Conservation (phyloP, 768 basidiomycete genomes). For the Trametes elegans region DNA sequence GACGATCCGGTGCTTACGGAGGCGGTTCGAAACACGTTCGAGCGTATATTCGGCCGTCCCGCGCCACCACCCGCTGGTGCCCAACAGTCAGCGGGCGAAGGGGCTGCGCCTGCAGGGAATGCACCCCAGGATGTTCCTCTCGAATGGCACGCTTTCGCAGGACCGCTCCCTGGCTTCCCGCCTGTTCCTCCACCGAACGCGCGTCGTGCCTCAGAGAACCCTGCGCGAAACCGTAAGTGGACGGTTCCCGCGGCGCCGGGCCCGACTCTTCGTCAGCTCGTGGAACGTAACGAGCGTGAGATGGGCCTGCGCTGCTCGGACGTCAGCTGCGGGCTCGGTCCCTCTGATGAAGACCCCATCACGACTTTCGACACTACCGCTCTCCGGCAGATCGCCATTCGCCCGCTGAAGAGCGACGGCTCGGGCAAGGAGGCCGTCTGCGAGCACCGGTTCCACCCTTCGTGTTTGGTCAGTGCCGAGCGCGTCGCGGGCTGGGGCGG, state of each 20-base stretch:
- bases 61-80: constrained; percentile 13
- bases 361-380: constrained; percentile 21
- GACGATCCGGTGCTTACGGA: constrained; percentile 13
- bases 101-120: not conserved
- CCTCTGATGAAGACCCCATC: constrained; percentile 29
- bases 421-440: constrained; percentile 42
- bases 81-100: constrained; percentile 2
- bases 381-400: constrained; percentile 36
- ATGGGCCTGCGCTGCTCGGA: constrained; percentile 72
- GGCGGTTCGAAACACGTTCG: constrained; percentile 10
- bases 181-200: constrained; percentile 17
- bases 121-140: not conserved
- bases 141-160: constrained; percentile 14
- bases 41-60: constrained; percentile 10
- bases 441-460: constrained; percentile 65
- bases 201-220: constrained; percentile 27
- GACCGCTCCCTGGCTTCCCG: constrained; percentile 12
- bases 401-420: constrained; percentile 21
- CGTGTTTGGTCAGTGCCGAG: constrained; percentile 69
- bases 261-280: constrained; percentile 64
- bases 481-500: constrained; percentile 63
- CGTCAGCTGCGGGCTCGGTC: constrained; percentile 67
- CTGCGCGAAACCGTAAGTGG: constrained; percentile 49
- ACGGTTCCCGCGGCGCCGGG: constrained; percentile 62
- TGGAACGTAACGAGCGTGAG: constrained; percentile 73